A percentile compares a stretch with the other conserved stretches of the same genome.
Conservation (phyloP, 176 grass and related monocot species). For the Thalia dealbata region DNA sequence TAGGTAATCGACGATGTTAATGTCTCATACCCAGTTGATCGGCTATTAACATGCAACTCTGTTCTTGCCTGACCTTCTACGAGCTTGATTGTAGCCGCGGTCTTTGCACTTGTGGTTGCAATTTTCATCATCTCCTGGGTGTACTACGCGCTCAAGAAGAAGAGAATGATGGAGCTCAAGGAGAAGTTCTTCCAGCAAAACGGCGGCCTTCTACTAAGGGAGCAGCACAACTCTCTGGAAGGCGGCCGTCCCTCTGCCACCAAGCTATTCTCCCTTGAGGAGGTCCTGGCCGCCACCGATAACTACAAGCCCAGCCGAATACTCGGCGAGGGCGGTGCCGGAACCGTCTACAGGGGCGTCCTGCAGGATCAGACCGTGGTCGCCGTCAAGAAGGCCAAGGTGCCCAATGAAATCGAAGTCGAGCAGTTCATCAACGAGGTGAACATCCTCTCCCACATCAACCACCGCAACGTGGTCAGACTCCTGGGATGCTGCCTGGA, state of each 20-base stretch:
- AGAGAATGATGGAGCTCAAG: not conserved
- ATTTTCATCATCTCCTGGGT: not conserved
- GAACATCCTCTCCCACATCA: not conserved
- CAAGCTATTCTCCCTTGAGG: not conserved
- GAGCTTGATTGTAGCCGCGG: not conserved
- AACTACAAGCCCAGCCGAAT: not conserved
- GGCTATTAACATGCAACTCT: too few relatives aligned
- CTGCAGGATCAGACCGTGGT: not conserved
- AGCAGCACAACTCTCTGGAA: too few relatives aligned
- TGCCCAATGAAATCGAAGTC: not conserved
- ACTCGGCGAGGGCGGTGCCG: not conserved
- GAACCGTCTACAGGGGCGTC: not conserved
- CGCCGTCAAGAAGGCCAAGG: slow-evolving; percentile 1
- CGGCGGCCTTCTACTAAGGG: not conserved
- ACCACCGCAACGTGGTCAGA: not conserved
- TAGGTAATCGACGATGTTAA: not conserved
- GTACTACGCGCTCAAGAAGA: not conserved
- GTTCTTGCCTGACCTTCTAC: too few relatives aligned
- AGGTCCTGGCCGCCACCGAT: not conserved
- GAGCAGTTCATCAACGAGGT: slow-evolving; percentile 3
- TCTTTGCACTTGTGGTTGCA: not conserved
- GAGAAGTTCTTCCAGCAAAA: slow-evolving; percentile 2
- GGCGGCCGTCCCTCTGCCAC: not conserved
- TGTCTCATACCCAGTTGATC: too few relatives aligned
- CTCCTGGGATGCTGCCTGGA: not conserved